A percentile compares a stretch with the other conserved stretches of the same genome.
Evolutionary conservation across 306 rosid species (phyloP).

Genomic region (Quercus variabilis): DNA sequence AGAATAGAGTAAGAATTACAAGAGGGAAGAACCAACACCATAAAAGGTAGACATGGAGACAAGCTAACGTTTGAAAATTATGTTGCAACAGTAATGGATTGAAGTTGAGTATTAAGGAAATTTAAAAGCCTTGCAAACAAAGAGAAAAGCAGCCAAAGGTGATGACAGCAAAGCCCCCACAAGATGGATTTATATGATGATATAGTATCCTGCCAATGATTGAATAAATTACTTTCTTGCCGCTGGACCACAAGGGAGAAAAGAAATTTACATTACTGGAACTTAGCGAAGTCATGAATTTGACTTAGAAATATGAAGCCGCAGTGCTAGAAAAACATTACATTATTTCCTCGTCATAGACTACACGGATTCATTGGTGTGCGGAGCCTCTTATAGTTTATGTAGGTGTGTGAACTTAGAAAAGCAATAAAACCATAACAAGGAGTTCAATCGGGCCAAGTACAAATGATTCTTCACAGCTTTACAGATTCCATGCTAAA

Average conservation of each 20-base stretch:
- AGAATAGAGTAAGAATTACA: neutral
- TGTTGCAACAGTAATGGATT: neutral
- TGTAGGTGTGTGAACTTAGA: too few relatives aligned
- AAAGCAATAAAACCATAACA: too few relatives aligned
- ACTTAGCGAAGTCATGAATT: neutral
- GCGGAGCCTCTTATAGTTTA: neutral
- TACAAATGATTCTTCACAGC: too few relatives aligned
- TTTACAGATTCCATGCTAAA: too few relatives aligned
- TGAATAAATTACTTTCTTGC: neutral
- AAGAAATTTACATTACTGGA: neutral
- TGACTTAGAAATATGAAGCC: neutral
- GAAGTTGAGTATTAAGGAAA: neutral
- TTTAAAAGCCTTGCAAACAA: neutral
- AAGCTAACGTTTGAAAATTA: neutral
- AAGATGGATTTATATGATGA: neutral
- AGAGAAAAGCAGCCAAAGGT: neutral
- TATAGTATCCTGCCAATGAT: neutral
- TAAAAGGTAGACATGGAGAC: neutral
- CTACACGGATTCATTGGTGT: neutral
- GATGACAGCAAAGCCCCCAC: neutral
- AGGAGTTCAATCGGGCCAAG: too few relatives aligned
- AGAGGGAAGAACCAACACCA: neutral
- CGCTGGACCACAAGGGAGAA: neutral
- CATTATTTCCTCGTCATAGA: neutral
- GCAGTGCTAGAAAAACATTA: neutral